Base-by-base conservation (phyloP, 2,329 filamentous ascomycete species). In the Eutypa lata region DNA sequence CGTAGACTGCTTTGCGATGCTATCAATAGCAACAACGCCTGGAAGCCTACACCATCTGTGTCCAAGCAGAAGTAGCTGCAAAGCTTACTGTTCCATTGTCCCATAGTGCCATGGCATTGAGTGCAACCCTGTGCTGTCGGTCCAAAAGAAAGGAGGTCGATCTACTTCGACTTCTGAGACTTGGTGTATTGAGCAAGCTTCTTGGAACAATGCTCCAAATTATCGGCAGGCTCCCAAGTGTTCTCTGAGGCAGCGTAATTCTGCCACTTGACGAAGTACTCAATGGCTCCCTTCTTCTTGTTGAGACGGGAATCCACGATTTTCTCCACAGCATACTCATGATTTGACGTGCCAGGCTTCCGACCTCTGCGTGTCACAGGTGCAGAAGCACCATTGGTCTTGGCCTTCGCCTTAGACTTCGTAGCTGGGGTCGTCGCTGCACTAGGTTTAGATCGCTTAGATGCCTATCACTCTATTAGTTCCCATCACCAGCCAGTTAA, bases 241-340 rank as follows among this genome's bases (percentile, higher is more conserved):
- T 76, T 81, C 1, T 77, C 62, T 18, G 68, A 64, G 1, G 59
- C 55, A 0, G 68, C 48, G 50, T 71, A 83, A 0, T 76, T 77
- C 57, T 75, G 73, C 81, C 81, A 84, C 63, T 83, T 81, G 50
- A 84, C 73, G 3, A 69, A 55, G 61, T 78, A 84, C 60, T 73
- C 50, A 1, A 33, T 44, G 1, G 10, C 49, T 7, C 60, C 55
- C 64, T 55, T 72, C 67, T 53, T 71, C 62, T 54, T 68, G 40
- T 77, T 71, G 37, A 77, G 65, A 4, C 61, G 65, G 0, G 69
- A 70, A 18, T 72, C 71, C 11, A 80, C 48, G 31, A 82, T 77
- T 3, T 63, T 59, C 59, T 83, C 79, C 0, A 82, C 76, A 49
- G 76, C 72, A 63, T 71, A 82, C 52, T 75, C 71, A 3, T 63